These are phyloP conservation scores for Bryoglossum gracile DNA, from an alignment of 495 filamentous ascomycete genomes.

Conservation along the genomic window DNA sequence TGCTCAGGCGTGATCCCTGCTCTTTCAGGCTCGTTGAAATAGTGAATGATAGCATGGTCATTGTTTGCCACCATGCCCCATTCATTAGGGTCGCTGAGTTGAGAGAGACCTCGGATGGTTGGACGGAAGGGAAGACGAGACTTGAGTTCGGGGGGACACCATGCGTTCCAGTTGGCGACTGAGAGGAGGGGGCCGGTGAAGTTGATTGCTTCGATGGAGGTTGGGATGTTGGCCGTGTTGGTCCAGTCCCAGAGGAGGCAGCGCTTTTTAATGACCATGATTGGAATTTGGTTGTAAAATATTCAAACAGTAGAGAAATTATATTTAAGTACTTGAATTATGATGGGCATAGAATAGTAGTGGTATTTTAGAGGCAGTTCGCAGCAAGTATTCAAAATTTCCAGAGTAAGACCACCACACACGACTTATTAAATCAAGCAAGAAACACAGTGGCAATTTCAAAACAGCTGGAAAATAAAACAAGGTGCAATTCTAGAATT, in stretches of 20 bases:
- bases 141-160: constrained; percentile 38
- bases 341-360: too few relatives aligned
- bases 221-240: constrained; percentile 31
- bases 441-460: too few relatives aligned
- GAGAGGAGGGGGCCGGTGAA: constrained; percentile 32
- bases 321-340: too few relatives aligned
- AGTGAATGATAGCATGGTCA: constrained; percentile 29
- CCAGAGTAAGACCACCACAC: too few relatives aligned
- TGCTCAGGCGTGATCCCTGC: constrained; percentile 32
- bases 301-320: too few relatives aligned
- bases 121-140: constrained; percentile 36
- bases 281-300: too few relatives aligned
- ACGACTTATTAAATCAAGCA: too few relatives aligned
- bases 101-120: constrained; percentile 33
- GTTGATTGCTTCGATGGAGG: constrained; percentile 32
- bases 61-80: constrained; percentile 27
- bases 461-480: too few relatives aligned
- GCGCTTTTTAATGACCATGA: constrained; percentile 29
- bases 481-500: too few relatives aligned
- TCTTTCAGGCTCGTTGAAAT: constrained; percentile 42
- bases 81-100: constrained; percentile 31
- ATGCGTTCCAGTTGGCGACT: constrained; percentile 41
- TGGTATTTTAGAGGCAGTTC: too few relatives aligned
- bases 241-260: constrained; percentile 44
- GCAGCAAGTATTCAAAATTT: too few relatives aligned